phyloP scores from a whole-genome alignment of 1,284 basidiomycete species.

The Golubevia pallescens region DNA sequence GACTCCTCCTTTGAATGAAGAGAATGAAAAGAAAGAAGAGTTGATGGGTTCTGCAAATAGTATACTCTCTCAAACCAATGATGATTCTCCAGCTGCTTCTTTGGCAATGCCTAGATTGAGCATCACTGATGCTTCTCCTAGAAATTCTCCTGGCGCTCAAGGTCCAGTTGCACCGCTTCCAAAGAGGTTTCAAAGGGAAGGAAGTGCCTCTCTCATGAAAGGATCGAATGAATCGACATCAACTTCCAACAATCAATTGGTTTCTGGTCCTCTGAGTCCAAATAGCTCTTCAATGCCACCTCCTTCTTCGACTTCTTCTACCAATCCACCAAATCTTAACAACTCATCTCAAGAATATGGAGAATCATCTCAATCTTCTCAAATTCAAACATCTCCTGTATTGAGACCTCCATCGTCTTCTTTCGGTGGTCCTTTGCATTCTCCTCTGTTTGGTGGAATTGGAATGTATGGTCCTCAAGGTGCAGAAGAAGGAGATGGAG shows the following conservation, averaged over 20 bases:
- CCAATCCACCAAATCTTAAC: background rate
- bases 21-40: background rate
- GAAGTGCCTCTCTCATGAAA: background rate
- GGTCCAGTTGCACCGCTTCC: background rate
- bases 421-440: slow-evolving; percentile 41
- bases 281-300: too few species aligned
- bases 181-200: background rate
- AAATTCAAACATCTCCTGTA: background rate
- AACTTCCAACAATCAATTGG: slow-evolving; percentile 17
- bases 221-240: slow-evolving; percentile 15
- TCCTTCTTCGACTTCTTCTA: background rate
- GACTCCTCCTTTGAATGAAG: background rate
- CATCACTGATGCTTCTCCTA: slow-evolving; percentile 48
- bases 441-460: slow-evolving; percentile 49
- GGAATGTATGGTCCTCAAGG: background rate
- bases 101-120: slow-evolving; percentile 38
- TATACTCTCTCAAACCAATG: background rate
- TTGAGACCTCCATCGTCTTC: slow-evolving; percentile 28
- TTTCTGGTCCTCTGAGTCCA: too few species aligned
- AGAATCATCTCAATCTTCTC: background rate
- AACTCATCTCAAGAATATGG: background rate
- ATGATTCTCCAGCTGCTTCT: slow-evolving; percentile 31
- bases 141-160: slow-evolving; percentile 24
- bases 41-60: background rate
- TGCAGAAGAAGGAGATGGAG: background rate